phyloP scores from a whole-genome alignment of 2,329 filamentous ascomycete species.

The Calonectria honghensis region DNA sequence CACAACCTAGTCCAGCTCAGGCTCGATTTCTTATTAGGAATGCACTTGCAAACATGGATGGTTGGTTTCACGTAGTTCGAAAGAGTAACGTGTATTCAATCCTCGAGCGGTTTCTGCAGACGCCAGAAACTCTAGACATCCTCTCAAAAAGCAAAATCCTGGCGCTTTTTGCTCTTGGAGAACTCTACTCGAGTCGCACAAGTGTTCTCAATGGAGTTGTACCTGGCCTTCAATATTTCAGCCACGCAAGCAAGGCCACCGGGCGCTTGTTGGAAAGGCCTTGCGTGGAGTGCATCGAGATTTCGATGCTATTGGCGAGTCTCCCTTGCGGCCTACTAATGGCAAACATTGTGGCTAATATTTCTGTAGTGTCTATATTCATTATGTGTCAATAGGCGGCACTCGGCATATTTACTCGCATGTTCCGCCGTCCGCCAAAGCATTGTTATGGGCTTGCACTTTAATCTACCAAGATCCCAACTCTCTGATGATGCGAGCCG shows the following conservation, averaged over 20 bases:
- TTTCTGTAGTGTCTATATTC: background rate
- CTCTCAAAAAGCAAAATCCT: background rate
- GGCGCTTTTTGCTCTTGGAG: conserved; percentile 17
- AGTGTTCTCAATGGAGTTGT: background rate
- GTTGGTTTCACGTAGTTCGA: conserved; percentile 1
- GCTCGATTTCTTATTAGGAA: conserved; percentile 2
- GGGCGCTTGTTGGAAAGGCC: conserved; percentile 7
- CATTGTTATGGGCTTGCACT: conserved; percentile 7
- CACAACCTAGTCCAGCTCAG: background rate
- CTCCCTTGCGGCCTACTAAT: background rate
- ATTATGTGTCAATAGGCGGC: conserved; percentile 4
- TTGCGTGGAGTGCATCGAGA: background rate
- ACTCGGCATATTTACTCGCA: conserved; percentile 2
- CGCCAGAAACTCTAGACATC: background rate
- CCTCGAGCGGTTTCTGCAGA: background rate
- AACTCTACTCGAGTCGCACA: conserved; percentile 11
- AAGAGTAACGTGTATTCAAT: background rate
- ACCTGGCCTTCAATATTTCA: conserved; percentile 24
- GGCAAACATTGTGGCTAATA: background rate
- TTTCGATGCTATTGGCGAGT: background rate
- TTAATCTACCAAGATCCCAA: background rate
- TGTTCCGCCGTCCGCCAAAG: background rate
- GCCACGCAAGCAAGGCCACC: background rate
- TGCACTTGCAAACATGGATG: background rate
- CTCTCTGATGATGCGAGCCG: background rate